These are phyloP conservation scores for Vaccinium corymbosum DNA, from an alignment of 148 eudicot genomes.

Conservation along the genomic window DNA sequence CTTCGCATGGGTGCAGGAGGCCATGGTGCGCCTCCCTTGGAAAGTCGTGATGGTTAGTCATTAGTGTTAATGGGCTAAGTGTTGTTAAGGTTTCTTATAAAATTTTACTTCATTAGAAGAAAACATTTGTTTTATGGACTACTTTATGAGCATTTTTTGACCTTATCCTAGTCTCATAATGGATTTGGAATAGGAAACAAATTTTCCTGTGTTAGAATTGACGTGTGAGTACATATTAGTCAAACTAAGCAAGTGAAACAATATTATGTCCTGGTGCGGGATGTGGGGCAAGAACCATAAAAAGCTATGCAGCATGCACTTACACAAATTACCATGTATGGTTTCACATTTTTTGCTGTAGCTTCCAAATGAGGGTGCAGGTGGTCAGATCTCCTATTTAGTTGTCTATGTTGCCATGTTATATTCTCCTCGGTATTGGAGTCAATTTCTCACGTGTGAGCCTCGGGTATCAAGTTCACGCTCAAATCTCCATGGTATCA, in stretches of 20 bases:
- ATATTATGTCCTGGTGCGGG: background rate
- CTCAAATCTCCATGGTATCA: background rate
- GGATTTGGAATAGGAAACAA: background rate
- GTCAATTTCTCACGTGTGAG: background rate
- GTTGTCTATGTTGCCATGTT: background rate
- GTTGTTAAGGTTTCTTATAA: background rate
- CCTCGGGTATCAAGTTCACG: background rate
- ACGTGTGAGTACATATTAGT: background rate
- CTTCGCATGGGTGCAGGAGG: conserved; percentile 97
- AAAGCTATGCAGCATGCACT: background rate
- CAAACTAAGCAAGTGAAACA: background rate
- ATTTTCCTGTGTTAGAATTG: background rate
- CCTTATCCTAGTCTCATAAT: background rate
- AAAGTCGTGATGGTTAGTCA: conserved; percentile 78
- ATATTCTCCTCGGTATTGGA: background rate
- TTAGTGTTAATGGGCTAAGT: conserved; percentile 14
- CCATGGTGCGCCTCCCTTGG: conserved; percentile 95
- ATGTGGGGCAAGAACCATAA: too few relatives aligned
- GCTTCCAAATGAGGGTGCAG: background rate
- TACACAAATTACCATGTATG: background rate
- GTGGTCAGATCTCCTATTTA: background rate
- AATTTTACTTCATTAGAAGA: background rate
- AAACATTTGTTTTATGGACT: conserved; percentile 6
- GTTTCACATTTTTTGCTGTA: background rate
- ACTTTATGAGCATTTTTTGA: conserved; percentile 1